These are phyloP conservation scores for Trichophyton benhamiae DNA, from an alignment of 2,329 filamentous ascomycete genomes.

Conservation along the genomic window DNA sequence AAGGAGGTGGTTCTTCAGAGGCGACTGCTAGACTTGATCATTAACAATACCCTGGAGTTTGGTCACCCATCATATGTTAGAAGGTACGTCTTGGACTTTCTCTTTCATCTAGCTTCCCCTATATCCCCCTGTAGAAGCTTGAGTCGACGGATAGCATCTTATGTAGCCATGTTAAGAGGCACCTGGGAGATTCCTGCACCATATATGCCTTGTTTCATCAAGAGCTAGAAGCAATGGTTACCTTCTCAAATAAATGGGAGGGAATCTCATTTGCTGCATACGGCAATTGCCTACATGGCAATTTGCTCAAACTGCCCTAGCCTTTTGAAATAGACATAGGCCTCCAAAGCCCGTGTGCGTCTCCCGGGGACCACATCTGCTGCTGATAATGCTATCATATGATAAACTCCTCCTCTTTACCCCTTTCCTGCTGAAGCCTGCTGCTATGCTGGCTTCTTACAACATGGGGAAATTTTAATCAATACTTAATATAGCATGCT, in stretches of 20 bases:
- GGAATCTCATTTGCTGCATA: slow-evolving; percentile 4
- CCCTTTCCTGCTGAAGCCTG: background rate
- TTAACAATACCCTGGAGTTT: slow-evolving; percentile 31
- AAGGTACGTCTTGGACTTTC: slow-evolving; percentile 33
- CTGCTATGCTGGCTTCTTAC: background rate
- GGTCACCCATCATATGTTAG: slow-evolving; percentile 37
- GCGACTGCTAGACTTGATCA: slow-evolving; percentile 43
- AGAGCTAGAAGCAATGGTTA: background rate
- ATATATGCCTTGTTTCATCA: background rate
- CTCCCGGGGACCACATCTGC: background rate
- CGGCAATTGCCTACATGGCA: slow-evolving; percentile 4
- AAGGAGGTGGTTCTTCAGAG: slow-evolving; percentile 47
- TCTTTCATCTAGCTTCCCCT: slow-evolving; percentile 7
- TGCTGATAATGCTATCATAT: background rate
- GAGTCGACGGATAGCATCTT: slow-evolving; percentile 25
- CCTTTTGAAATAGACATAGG: background rate
- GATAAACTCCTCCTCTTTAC: background rate
- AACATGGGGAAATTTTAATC: background rate
- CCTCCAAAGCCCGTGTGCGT: background rate
- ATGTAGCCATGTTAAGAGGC: slow-evolving; percentile 24
- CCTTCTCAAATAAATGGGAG: background rate
- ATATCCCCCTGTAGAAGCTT: slow-evolving; percentile 24
- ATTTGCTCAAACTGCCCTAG: background rate
- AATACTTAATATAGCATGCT: background rate
- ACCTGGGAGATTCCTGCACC: background rate